Evolutionary conservation across 257 asterid genomes (phyloP).

Genomic region (Anisodus tanguticus): DNA sequence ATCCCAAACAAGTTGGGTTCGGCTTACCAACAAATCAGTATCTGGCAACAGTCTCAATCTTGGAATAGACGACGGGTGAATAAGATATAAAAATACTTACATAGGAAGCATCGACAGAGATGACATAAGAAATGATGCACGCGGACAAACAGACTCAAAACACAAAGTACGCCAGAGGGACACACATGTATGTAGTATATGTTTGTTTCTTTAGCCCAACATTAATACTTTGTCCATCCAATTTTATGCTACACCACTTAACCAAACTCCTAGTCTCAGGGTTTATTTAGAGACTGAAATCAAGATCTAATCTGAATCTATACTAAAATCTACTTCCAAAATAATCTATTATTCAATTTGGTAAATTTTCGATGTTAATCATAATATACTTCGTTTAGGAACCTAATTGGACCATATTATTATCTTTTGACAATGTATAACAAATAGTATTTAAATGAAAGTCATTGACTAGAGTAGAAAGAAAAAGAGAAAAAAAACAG

Average conservation of each 20-base stretch:
- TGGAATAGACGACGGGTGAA: background rate
- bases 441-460: background rate
- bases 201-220: background rate
- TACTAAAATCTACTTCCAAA: background rate
- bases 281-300: background rate
- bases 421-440: conserved; percentile 10
- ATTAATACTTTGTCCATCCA: background rate
- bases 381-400: background rate
- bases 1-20: background rate
- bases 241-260: background rate
- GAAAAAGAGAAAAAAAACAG: too few species aligned
- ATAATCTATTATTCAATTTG: background rate
- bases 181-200: background rate
- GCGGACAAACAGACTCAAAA: background rate
- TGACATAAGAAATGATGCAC: background rate
- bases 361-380: background rate
- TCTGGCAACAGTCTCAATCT: background rate
- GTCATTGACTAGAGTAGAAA: background rate
- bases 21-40: background rate
- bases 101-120: background rate
- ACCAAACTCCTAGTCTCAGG: background rate
- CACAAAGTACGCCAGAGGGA: background rate
- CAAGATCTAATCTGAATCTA: background rate
- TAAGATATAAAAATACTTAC: background rate
- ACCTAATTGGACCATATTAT: background rate